Base-by-base conservation (phyloP, 2,329 filamentous ascomycete genomes). In the Proliferodiscus dingleyae region DNA sequence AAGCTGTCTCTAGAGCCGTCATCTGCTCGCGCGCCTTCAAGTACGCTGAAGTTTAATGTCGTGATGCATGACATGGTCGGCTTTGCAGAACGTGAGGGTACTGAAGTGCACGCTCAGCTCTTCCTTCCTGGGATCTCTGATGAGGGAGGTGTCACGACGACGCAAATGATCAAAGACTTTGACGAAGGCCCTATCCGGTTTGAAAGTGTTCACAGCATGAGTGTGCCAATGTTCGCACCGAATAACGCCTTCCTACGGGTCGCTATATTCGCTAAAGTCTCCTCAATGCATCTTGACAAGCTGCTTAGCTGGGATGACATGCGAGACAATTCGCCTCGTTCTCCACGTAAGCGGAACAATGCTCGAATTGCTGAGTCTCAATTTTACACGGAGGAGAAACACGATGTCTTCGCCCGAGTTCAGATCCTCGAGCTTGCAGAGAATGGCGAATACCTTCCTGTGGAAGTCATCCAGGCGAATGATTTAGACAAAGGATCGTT, bases 221-320 rank as follows among this genome's bases (percentile, higher is more conserved):
- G 89, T 63, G 75, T 98, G 43, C 87, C 90, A 3, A 74, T 95
- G 28, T 85, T 84, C 34, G 86, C 84, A 37, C 80, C 89, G 1
- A 79, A 78, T 18, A 83, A 85, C 37, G 82, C 89, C 1, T 85
- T 81, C 19, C 68, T 98, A 43, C 81, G 93, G 44, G 86, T 95
- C 7, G 89, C 89, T 39, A 86, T 98, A 50, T 97, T 95, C 64
- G 90, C 93, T 15, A 85, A 85, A 61, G 88, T 95, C 28, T 93
- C 89, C 1, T 72, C 83, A 0, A 96, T 96, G 83, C 93, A 98
- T 68, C 77, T 98, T 18, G 93, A 98, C 66, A 97, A 95, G 70
- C 75, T 98, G 41, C 78, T 96, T 10, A 98, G 93, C 68, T 98
- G 93, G 93, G 93, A 98, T 63, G 93, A 97, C 60, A 96, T 98